Evolutionary conservation across 495 filamentous ascomycete genomes (phyloP).

Genomic region (Glutinoglossum americanum): DNA sequence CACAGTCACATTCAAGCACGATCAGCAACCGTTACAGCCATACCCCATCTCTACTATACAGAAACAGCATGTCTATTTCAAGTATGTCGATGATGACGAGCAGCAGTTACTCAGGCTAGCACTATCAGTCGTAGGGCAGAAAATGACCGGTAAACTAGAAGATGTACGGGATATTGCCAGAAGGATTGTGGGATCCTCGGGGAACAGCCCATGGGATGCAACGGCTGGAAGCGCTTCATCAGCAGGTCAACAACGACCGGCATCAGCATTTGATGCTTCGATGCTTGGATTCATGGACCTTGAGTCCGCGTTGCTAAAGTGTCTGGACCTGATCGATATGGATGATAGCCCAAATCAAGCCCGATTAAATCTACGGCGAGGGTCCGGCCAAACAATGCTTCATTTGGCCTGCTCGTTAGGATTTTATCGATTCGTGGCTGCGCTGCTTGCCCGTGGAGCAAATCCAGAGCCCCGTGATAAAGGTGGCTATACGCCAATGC

Average conservation of each 20-base stretch:
- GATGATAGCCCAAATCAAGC: conserved; percentile 47
- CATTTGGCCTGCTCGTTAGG: conserved; percentile 63
- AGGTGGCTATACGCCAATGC: conserved; percentile 66
- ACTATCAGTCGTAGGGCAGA: conserved; percentile 31
- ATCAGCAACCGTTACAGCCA: conserved; percentile 28
- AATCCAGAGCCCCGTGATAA: conserved; percentile 54
- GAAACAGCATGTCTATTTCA: conserved; percentile 42
- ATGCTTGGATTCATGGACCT: conserved; percentile 24
- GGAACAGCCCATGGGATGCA: conserved; percentile 12
- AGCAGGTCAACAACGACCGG: conserved; percentile 7
- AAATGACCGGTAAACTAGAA: conserved; percentile 29
- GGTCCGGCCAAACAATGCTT: conserved; percentile 59
- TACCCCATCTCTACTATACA: conserved; percentile 23
- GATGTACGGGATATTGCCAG: conserved; percentile 30
- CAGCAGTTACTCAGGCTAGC: conserved; percentile 38
- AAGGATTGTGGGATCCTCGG: conserved; percentile 25
- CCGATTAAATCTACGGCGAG: conserved; percentile 36
- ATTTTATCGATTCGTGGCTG: conserved; percentile 55
- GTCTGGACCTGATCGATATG: conserved; percentile 57
- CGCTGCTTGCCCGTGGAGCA: conserved; percentile 59
- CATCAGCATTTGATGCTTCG: conserved; percentile 18
- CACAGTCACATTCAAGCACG: conserved; percentile 47
- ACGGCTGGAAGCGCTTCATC: background rate
- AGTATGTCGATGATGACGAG: conserved; percentile 59
- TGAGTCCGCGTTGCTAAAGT: conserved; percentile 50